Evolutionary conservation across 805 yeast genomes (phyloP).

Genomic region (Kockiozyma suomiensis): DNA sequence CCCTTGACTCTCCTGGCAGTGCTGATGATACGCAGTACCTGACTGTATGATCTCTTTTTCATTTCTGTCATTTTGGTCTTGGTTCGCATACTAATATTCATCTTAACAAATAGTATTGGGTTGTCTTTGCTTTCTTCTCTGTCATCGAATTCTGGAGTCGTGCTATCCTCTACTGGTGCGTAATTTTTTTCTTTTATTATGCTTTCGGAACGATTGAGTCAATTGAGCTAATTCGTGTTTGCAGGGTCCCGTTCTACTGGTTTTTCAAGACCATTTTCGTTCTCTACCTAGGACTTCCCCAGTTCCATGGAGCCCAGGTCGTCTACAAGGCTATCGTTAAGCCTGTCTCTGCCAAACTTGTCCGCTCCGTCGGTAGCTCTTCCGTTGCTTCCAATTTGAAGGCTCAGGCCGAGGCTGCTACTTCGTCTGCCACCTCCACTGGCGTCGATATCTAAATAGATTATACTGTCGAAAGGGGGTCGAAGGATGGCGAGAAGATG

Average conservation of each 20-base stretch:
- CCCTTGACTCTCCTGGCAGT: constrained; percentile 69
- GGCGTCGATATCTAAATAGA: constrained; percentile 30
- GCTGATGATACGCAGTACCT: constrained; percentile 84
- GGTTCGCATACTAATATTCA: not conserved
- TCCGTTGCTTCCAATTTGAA: constrained; percentile 36
- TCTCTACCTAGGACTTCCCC: constrained; percentile 85
- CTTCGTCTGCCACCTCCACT: constrained; percentile 35
- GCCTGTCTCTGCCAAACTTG: constrained; percentile 33
- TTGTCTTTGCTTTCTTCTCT: constrained; percentile 89
- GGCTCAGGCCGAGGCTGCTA: constrained; percentile 41
- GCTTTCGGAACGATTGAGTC: not conserved
- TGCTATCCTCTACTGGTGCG: constrained; percentile 80
- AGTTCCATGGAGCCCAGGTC: constrained; percentile 79
- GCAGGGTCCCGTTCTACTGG: constrained; percentile 84
- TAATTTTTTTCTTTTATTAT: not conserved
- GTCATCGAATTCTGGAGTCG: constrained; percentile 95
- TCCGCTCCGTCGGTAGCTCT: constrained; percentile 5
- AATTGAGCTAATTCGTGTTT: not conserved
- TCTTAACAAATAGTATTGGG: constrained; percentile 67
- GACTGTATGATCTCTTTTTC: constrained; percentile 15
- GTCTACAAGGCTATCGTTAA: constrained; percentile 63
- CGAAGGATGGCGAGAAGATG: not conserved
- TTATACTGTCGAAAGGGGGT: too few relatives aligned
- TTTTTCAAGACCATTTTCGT: constrained; percentile 86
- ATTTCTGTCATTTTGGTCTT: too few relatives aligned